Evolutionary conservation across 257 asterid species (phyloP), one percentile per base, ranked within the genome.

Genomic region (Euphrasia confusa): DNA sequence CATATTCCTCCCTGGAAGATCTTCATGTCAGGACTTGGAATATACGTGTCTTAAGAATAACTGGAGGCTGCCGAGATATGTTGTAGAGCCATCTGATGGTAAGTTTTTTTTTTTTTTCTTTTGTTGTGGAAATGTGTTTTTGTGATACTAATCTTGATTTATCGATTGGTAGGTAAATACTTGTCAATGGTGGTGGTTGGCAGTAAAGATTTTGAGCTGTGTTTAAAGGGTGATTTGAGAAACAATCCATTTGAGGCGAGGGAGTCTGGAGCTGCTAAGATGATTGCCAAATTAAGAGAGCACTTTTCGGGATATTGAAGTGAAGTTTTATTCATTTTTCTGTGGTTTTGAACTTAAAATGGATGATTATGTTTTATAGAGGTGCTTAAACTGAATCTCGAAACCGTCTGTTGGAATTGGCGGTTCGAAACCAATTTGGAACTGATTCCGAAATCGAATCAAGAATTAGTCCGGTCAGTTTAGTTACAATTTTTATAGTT

Each of bases 241-340:
- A 3, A 67, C 4, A 76, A 54, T 18, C 84, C 86, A 0, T 0
- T 10, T 0, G 72, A 75, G 67, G 84, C 90, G 21, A 72, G 81
- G 65, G 84, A 80, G 33, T 74, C 81, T 12, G 79, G 83, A 61
- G 90, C 87, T 39, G 75, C 83, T 2, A 33, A 53, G 59, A 76
- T 80, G 78, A 66, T 83, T 26, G 65, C 48, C 10, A 44, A 69
- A 60, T 50, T 82, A 42, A 30, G 5, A 0, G 54, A 18, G 6
- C 15, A 8, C 10, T 14, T 6, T 7, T 40, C 24, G 3, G 45
- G 14, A 50, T 52, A 30, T 57, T 10, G 40, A 53, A 37, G 33
- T 30, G 33, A 30, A 21, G 24, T 21, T 21, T 21, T 21, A 21
- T 21, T 21, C 24, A 21, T 21, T 21, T 21, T 21, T 21, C 24